phyloP scores from a whole-genome alignment of 306 rosid species.

The Cucurbita pepo region DNA sequence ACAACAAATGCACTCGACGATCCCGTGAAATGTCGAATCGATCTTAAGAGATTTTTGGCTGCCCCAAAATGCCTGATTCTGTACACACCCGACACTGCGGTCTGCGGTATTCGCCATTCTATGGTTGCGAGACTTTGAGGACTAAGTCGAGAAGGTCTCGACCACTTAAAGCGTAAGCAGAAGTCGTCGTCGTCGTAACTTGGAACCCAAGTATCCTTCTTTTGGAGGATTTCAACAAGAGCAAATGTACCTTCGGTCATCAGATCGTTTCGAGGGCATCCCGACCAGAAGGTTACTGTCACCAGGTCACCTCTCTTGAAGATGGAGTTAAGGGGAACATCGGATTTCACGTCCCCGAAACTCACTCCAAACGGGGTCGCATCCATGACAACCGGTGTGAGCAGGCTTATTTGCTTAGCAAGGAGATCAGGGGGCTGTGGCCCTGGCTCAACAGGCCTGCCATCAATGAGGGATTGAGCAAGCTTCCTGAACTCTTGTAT shows the following conservation, averaged over 20 bases:
- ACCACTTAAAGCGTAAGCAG: conserved; percentile 77
- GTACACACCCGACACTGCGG: conserved; percentile 52
- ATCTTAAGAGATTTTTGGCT: conserved; percentile 44
- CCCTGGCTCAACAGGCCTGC: conserved; percentile 35
- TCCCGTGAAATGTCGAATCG: conserved; percentile 66
- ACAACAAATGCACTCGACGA: conserved; percentile 69
- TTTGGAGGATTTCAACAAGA: conserved; percentile 55
- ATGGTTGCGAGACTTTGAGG: conserved; percentile 50
- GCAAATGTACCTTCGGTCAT: conserved; percentile 91
- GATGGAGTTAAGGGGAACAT: conserved; percentile 49
- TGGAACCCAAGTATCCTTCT: conserved; percentile 54
- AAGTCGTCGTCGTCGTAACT: conserved; percentile 85
- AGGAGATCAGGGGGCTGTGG: conserved; percentile 83
- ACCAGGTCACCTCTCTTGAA: conserved; percentile 48
- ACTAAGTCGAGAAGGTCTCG: conserved; percentile 54
- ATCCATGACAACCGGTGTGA: conserved; percentile 70
- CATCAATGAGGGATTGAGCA: conserved; percentile 35
- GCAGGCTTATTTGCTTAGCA: conserved; percentile 58
- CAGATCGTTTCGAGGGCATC: conserved; percentile 84
- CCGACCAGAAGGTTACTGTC: conserved; percentile 62
- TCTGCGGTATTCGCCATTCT: conserved; percentile 67
- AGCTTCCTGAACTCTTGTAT: conserved; percentile 87
- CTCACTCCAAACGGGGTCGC: conserved; percentile 43
- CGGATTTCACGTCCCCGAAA: conserved; percentile 57
- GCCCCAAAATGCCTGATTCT: conserved; percentile 76